Evolutionary conservation across 1,284 basidiomycete species (phyloP), one percentile per base, ranked within the genome.

Genomic region (Leccinum glutinopallens): DNA sequence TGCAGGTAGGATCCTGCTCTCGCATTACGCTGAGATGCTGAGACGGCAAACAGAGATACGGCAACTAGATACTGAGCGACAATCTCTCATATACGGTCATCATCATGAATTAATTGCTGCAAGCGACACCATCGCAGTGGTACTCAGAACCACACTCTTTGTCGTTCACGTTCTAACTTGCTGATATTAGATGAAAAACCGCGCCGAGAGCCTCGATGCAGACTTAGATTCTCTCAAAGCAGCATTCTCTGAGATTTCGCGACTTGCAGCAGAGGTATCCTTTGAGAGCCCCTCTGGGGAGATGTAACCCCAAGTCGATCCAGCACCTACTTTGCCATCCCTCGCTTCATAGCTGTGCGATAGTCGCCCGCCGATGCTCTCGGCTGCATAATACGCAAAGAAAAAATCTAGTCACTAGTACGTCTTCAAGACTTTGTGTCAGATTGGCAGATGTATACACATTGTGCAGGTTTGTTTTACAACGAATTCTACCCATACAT

Each of bases 101-200:
- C 94, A 97, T 72, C 94, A 96, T 69, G 94, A 97, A 72, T 87
- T 97, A 22, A 95, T 97, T 58, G 91, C 92, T 1, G 95, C 94
- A 1, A 93, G 91, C 68, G 93, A 95, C 71, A 97, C 95, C 6
- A 96, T 97, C 67, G 87, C 88, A 65, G 87, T 90, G 25, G 93
- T 94, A 78, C 54, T 87, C 75, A 13, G n/a, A 63, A n/a, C 41
- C 49, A 10, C 32, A 22, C 46, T 46, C 43, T 37, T 29, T 6
- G n/a, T 49, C 58, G 1, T 33, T 39, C 17, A 49, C 10, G 32
- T 57, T 37, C 55, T 58, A 59, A 62, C 56, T 9, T 13, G 37
- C 59, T 8, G 58, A 33, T 53, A 37, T 32, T 68, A 94, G 92
- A 93, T 95, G 89, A 94, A 93, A 76, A 84, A 84, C 3, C 85